phyloP scores from a whole-genome alignment of 371 early-diverging fungal species.

The Zancudomyces culisetae region DNA sequence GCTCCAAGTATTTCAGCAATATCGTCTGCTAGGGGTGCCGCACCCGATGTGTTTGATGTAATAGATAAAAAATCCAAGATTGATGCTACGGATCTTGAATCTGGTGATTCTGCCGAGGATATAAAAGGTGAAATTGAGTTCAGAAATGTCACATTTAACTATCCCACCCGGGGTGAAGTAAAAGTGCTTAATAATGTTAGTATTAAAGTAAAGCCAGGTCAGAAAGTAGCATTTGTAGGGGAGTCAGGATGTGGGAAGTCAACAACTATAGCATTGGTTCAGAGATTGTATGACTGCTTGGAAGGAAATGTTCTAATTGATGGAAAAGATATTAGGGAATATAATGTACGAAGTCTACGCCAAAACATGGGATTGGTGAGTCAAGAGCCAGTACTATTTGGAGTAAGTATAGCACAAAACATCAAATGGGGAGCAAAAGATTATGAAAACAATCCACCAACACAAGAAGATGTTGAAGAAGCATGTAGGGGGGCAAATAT shows the following conservation, averaged over 20 bases:
- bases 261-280: constrained; percentile 66
- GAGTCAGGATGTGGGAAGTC: constrained; percentile 82
- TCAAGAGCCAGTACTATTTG: constrained; percentile 50
- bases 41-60: constrained; percentile 43
- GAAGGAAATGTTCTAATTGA: constrained; percentile 45
- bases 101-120: constrained; percentile 25
- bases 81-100: constrained; percentile 26
- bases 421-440: constrained; percentile 18
- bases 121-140: constrained; percentile 40
- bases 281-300: constrained; percentile 72
- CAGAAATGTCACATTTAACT: constrained; percentile 41
- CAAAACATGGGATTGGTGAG: constrained; percentile 66
- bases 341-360: constrained; percentile 57
- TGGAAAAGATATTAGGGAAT: constrained; percentile 40
- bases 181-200: constrained; percentile 37
- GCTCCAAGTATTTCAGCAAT: constrained; percentile 41
- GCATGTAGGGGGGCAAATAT: constrained; percentile 35
- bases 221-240: constrained; percentile 63
- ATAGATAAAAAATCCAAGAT: constrained; percentile 51
- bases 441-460: constrained; percentile 21
- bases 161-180: constrained; percentile 57
- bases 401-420: constrained; percentile 30
- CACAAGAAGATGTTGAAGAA: constrained; percentile 24
- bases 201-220: constrained; percentile 44
- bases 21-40: constrained; percentile 42